Evolutionary conservation across 805 yeast species (phyloP).

Genomic region (Nakazawaea wyomingensis): DNA sequence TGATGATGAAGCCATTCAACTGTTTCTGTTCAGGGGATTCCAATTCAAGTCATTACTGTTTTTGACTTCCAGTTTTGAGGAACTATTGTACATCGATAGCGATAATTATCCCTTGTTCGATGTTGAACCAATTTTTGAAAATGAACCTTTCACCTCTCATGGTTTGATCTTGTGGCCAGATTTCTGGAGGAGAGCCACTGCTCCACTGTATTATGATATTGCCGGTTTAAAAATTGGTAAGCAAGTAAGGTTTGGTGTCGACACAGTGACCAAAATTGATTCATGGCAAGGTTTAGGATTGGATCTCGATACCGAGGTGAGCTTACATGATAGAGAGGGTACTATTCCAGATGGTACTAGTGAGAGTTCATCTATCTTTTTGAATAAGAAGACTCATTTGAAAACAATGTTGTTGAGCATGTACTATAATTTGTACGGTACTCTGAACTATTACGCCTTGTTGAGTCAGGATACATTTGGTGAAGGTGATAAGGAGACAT

Average conservation of each 20-base stretch:
- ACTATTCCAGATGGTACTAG: conserved; percentile 54
- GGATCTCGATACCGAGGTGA: conserved; percentile 20
- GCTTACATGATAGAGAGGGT: conserved; percentile 50
- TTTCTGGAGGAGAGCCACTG: conserved; percentile 80
- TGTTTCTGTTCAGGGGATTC: conserved; percentile 26
- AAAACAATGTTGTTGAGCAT: conserved; percentile 46
- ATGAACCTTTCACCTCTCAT: conserved; percentile 36
- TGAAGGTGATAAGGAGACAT: conserved; percentile 68
- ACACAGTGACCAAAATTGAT: conserved; percentile 8
- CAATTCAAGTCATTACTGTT: conserved; percentile 39
- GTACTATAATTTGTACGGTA: conserved; percentile 55
- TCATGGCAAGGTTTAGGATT: not conserved
- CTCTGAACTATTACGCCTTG: conserved; percentile 50
- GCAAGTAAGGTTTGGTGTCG: conserved; percentile 12
- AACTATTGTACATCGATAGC: conserved; percentile 40
- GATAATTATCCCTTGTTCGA: conserved; percentile 40
- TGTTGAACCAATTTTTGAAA: conserved; percentile 39
- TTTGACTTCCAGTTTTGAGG: conserved; percentile 40
- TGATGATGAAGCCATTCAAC: conserved; percentile 21
- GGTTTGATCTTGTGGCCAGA: conserved; percentile 75
- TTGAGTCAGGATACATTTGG: conserved; percentile 61
- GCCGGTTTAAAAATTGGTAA: conserved; percentile 49
- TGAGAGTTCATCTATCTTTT: conserved; percentile 55
- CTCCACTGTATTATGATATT: conserved; percentile 66
- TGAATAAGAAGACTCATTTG: conserved; percentile 48